Base-by-base conservation (phyloP, 805 yeast species). In the Zygotorulaspora florentina region DNA sequence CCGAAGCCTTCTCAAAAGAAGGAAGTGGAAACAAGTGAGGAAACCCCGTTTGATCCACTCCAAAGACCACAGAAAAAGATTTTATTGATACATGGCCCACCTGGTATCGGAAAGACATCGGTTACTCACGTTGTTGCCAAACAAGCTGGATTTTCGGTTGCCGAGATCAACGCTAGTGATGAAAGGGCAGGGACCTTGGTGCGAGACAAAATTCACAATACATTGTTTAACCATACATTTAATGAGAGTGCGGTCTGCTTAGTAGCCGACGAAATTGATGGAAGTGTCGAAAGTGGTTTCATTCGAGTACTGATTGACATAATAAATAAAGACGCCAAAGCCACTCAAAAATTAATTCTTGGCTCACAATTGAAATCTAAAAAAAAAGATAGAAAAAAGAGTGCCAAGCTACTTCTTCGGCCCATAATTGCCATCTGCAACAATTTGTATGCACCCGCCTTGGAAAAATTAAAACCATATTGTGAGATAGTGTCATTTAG, bases 341-440 rank as follows among this genome's bases (percentile, higher is more conserved):
- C 85, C 0, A 65, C 79, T 1, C 67, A 58, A 27, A 67, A 63
- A 37, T 52, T 65, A 23, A 56, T 55, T 28, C 42, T 46, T 26
- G 50, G 59, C 23, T 56, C 41, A 3, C 47, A 34, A 9, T 25
- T 36, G 28, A 52, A 46, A 30, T 49, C 35, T 38, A 54, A 26
- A 50, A 45, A 54, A 30, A 53, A 55, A 16, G 64, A 57, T 29
- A 66, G 60, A 31, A 66, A 69, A 42, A 68, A 64, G 42, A 66
- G 60, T 39, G 64, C 69, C 9, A 69, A 67, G 29, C 65, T 81
- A 4, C 63, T 93, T 35, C 71, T 74, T 55, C 74, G 98, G 53
- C 98, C 98, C 1, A 87, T 93, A 15, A 87, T 91, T 43, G 90
- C 96, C 35, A 79, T 93, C 45, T 95, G 97, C 62, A 93, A 91